Conservation (phyloP, 257 asterid species). For the Craterostigma plantagineum region DNA sequence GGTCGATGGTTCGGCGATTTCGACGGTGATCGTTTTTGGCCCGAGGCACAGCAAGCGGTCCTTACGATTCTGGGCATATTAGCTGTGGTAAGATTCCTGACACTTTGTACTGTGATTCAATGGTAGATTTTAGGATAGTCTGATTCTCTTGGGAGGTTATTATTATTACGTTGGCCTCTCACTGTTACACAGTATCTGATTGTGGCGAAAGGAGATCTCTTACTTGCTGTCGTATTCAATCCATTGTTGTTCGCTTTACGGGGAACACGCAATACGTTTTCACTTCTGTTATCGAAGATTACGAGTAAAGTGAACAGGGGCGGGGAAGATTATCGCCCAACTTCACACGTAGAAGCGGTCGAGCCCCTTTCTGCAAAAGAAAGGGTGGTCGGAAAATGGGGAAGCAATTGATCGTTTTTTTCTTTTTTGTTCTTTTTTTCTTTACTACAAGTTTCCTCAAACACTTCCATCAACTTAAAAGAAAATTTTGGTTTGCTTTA, state of each 20-base stretch:
- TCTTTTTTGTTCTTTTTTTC: no score
- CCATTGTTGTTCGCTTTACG: slow-evolving; percentile 64
- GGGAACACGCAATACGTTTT: slow-evolving; percentile 44
- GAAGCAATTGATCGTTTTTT: slow-evolving; percentile 29
- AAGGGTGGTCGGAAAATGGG: slow-evolving; percentile 69
- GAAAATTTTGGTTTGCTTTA: no score
- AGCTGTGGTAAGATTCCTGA: background rate
- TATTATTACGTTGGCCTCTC: slow-evolving; percentile 5
- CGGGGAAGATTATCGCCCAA: slow-evolving; percentile 9
- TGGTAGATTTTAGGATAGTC: no score
- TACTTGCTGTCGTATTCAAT: slow-evolving; percentile 43
- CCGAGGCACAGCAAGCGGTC: slow-evolving; percentile 75
- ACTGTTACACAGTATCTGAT: slow-evolving; percentile 61
- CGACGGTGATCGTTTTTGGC: slow-evolving; percentile 75
- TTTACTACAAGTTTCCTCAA: no score
- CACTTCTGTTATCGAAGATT: slow-evolving; percentile 31
- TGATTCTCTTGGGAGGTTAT: no score
- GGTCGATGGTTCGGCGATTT: slow-evolving; percentile 59
- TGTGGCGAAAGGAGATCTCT: slow-evolving; percentile 37
- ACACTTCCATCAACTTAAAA: no score
- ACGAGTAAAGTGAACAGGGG: slow-evolving; percentile 15
- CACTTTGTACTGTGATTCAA: background rate
- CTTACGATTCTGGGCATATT: slow-evolving; percentile 43
- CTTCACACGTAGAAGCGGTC: slow-evolving; percentile 27
- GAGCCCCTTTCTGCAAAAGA: slow-evolving; percentile 50